Conservation (phyloP, 768 basidiomycete species). For the Serpula lacrymans region DNA sequence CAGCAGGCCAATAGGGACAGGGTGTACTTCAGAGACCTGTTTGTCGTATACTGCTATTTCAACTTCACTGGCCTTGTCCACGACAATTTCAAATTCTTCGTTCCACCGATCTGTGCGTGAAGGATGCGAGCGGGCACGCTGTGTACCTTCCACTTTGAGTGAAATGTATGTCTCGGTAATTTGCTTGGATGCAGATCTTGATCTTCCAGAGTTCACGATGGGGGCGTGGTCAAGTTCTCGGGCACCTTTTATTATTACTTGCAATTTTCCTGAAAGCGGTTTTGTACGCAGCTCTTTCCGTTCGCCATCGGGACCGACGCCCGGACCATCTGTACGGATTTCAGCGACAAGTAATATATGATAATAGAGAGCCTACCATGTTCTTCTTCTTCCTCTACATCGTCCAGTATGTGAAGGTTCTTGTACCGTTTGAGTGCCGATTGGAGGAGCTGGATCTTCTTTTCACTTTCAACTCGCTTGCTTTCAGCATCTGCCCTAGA, state of each 20-base stretch:
- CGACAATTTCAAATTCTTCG: constrained; percentile 93
- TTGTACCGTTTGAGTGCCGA: constrained; percentile 94
- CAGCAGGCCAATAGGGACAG: constrained; percentile 87
- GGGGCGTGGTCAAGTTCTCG: constrained; percentile 96
- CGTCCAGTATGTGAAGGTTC: constrained; percentile 91
- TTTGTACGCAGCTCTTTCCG: constrained; percentile 92
- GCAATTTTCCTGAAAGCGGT: constrained; percentile 88
- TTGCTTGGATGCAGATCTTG: constrained; percentile 78
- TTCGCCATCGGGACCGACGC: constrained; percentile 75
- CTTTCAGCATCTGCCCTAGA: constrained; percentile 89
- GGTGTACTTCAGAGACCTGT: constrained; percentile 73
- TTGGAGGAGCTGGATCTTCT: constrained; percentile 91
- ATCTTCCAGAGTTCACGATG: constrained; percentile 52
- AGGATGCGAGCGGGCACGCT: constrained; percentile 87
- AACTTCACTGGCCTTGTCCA: constrained; percentile 98
- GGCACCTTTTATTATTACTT: constrained; percentile 84
- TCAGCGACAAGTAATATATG: not conserved
- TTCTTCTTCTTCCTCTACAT: constrained; percentile 85
- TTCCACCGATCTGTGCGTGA: constrained; percentile 96
- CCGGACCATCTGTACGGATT: constrained; percentile 38
- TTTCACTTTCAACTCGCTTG: constrained; percentile 92
- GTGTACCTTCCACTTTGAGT: constrained; percentile 94
- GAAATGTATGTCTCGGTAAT: constrained; percentile 83
- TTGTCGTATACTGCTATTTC: constrained; percentile 96
- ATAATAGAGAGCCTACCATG: constrained; percentile 36